These are phyloP conservation scores for Suhomyces kilbournensis DNA, from an alignment of 805 yeast genomes.

Conservation along the genomic window DNA sequence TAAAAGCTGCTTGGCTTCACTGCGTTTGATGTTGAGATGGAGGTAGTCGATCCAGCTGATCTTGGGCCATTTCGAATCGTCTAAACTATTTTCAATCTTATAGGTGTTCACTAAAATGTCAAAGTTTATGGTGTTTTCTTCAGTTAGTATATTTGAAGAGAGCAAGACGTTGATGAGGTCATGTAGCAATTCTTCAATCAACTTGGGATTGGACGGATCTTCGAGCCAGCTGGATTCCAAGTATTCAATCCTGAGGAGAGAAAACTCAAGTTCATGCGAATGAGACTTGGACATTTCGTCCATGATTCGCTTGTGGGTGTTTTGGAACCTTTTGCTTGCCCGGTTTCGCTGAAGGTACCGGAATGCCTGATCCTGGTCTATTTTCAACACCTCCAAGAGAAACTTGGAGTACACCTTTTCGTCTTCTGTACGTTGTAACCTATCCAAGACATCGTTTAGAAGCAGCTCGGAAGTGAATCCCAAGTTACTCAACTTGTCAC, in stretches of 20 bases:
- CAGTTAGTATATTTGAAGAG: constrained; percentile 11
- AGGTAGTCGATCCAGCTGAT: constrained; percentile 38
- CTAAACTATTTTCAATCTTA: constrained; percentile 26
- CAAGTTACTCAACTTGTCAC: not conserved
- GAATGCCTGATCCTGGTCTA: constrained; percentile 27
- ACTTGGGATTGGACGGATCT: constrained; percentile 6
- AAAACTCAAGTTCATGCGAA: constrained; percentile 20
- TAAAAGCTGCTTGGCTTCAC: constrained; percentile 28
- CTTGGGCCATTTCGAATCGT: constrained; percentile 34
- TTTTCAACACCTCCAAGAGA: constrained; percentile 30
- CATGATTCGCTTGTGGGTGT: constrained; percentile 30
- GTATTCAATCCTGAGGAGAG: constrained; percentile 32
- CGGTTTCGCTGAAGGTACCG: constrained; percentile 29
- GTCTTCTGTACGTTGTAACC: constrained; percentile 17
- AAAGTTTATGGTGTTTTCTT: constrained; percentile 21
- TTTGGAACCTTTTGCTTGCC: constrained; percentile 18
- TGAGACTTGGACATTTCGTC: constrained; percentile 23
- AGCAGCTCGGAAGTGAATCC: constrained; percentile 2
- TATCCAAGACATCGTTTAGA: constrained; percentile 7
- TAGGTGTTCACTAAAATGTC: constrained; percentile 26
- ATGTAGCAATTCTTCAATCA: constrained; percentile 21
- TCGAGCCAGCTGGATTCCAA: constrained; percentile 30
- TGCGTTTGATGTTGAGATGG: constrained; percentile 19
- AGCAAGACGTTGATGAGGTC: constrained; percentile 23
- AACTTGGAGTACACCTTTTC: constrained; percentile 26